phyloP scores from a whole-genome alignment of 768 basidiomycete genomes.

The Cystobasidium onofrii region DNA sequence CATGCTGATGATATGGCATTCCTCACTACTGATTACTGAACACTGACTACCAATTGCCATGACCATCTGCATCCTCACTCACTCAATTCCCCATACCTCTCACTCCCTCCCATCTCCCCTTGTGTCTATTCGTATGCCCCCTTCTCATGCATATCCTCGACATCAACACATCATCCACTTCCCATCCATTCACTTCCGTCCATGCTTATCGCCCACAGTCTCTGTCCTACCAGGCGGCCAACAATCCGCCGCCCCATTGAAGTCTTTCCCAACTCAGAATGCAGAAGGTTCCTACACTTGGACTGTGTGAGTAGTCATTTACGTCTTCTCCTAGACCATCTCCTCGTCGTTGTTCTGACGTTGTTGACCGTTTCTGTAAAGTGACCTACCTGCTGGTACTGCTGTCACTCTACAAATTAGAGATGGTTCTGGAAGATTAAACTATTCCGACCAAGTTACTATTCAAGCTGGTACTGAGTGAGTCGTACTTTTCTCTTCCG shows the following conservation, averaged over 20 bases:
- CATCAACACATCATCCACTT: neutral
- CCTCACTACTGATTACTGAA: no score
- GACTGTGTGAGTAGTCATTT: conserved; percentile 25
- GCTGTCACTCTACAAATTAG: conserved; percentile 31
- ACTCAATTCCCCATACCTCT: neutral
- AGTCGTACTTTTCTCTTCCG: no score
- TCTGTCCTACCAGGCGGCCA: conserved; percentile 35
- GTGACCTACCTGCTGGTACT: conserved; percentile 39
- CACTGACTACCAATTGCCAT: neutral
- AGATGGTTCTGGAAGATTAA: conserved; percentile 4
- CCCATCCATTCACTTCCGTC: neutral
- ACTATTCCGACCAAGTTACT: conserved; percentile 23
- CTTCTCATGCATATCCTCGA: neutral
- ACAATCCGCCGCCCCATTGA: conserved; percentile 18
- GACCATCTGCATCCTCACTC: neutral
- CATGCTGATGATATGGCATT: no score
- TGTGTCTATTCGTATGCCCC: neutral
- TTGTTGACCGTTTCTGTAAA: neutral
- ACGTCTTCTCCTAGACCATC: neutral
- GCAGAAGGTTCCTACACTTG: conserved; percentile 35
- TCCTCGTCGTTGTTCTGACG: neutral
- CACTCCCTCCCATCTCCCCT: neutral
- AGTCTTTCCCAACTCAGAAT: conserved; percentile 28
- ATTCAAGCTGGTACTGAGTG: conserved; percentile 17
- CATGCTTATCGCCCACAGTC: neutral